Evolutionary conservation across 129 eudicot species (phyloP).

Genomic region (Glebionis coronaria): DNA sequence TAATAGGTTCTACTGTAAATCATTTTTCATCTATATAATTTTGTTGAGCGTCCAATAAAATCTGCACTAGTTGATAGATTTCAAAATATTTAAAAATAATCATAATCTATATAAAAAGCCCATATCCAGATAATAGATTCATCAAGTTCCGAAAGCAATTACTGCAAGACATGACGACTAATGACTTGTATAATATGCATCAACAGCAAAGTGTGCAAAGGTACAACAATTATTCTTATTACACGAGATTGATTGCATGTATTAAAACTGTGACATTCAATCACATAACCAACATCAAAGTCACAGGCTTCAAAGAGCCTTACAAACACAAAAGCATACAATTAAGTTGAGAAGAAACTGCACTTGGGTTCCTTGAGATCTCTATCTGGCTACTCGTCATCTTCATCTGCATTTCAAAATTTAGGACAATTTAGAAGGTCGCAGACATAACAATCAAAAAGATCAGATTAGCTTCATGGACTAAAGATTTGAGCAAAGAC

Average conservation of each 20-base stretch:
- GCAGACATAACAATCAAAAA: background rate
- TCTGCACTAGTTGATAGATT: constrained; percentile 17
- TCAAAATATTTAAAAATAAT: background rate
- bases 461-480: background rate
- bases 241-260: constrained; percentile 11
- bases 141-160: background rate
- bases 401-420: constrained; percentile 56
- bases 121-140: constrained; percentile 1
- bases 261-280: constrained; percentile 11
- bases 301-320: constrained; percentile 23
- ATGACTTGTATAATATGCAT: too few species aligned
- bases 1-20: constrained; percentile 17
- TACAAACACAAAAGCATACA: constrained; percentile 24
- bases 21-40: constrained; percentile 21
- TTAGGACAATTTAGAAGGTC: constrained; percentile 7
- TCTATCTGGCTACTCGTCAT: constrained; percentile 45
- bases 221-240: constrained; percentile 9
- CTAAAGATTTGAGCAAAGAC: background rate
- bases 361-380: constrained; percentile 16
- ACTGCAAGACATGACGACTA: too few species aligned
- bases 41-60: constrained; percentile 1
- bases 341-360: constrained; percentile 14
- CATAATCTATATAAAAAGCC: background rate
- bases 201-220: background rate
- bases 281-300: constrained; percentile 10